Conservation (phyloP, 345 rosid species). For the Arabidopsis suecica region DNA sequence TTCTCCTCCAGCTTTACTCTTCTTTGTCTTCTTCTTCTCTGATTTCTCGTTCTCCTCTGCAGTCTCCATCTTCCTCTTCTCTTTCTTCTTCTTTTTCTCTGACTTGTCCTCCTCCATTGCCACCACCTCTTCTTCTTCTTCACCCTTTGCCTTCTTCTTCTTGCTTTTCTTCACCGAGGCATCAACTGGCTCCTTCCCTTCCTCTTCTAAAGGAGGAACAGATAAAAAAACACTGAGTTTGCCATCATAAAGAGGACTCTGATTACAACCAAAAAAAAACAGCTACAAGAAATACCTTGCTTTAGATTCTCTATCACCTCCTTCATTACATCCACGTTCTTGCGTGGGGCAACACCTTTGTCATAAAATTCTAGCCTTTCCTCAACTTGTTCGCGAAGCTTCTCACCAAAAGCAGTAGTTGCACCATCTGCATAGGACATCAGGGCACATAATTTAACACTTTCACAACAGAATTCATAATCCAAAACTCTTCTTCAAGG, state of each 20-base stretch:
- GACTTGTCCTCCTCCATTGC: slow-evolving; percentile 32
- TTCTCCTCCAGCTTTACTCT: slow-evolving; percentile 41
- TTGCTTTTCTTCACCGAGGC: slow-evolving; percentile 45
- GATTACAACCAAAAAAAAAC: background rate
- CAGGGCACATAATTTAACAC: background rate
- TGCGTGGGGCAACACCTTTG: slow-evolving; percentile 96
- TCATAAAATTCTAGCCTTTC: slow-evolving; percentile 94
- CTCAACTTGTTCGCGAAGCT: slow-evolving; percentile 95
- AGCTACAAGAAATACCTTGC: slow-evolving; percentile 54
- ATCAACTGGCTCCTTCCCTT: slow-evolving; percentile 29
- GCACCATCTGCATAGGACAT: slow-evolving; percentile 55
- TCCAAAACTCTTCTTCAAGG: background rate
- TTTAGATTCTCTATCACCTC: slow-evolving; percentile 63
- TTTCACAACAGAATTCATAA: background rate
- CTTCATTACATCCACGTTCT: slow-evolving; percentile 96
- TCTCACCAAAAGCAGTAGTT: slow-evolving; percentile 79
- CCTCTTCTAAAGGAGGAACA: slow-evolving; percentile 21
- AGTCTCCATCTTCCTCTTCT: slow-evolving; percentile 42
- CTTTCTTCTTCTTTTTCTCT: slow-evolving; percentile 44
- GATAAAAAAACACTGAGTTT: slow-evolving; percentile 3
- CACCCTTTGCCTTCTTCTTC: slow-evolving; percentile 42
- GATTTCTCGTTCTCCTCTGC: slow-evolving; percentile 39
- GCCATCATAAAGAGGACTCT: background rate
- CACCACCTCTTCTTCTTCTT: slow-evolving; percentile 26
- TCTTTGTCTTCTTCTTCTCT: slow-evolving; percentile 46